Conservation (phyloP, 2,329 filamentous ascomycete genomes). For the Orbilia oligospora region DNA sequence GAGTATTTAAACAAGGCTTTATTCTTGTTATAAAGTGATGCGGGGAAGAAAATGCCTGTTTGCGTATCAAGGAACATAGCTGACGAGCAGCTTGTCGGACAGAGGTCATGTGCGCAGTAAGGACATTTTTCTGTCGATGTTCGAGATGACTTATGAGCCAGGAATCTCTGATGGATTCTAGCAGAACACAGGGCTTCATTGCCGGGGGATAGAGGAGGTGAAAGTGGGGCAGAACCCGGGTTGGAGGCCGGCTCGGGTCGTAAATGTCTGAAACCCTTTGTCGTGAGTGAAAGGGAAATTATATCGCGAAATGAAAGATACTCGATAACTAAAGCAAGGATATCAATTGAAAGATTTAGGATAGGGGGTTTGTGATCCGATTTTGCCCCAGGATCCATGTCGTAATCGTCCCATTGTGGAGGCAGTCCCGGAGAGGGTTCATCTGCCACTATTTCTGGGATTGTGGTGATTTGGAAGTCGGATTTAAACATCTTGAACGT, state of each 20-base stretch:
- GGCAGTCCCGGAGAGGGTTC: constrained; percentile 37
- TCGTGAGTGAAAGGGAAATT: constrained; percentile 52
- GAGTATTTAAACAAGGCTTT: constrained; percentile 48
- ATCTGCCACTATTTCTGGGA: constrained; percentile 34
- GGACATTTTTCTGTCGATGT: constrained; percentile 36
- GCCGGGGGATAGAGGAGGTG: constrained; percentile 47
- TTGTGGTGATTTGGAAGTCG: constrained; percentile 42
- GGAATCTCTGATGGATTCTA: constrained; percentile 54
- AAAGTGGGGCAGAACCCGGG: constrained; percentile 30
- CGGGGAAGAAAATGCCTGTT: constrained; percentile 55
- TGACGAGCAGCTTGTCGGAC: constrained; percentile 50
- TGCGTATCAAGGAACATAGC: constrained; percentile 50
- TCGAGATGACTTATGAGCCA: constrained; percentile 29
- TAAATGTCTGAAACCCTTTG: constrained; percentile 50
- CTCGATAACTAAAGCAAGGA: constrained; percentile 45
- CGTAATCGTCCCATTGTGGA: constrained; percentile 23
- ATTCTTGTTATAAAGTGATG: constrained; percentile 37
- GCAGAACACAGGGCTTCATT: constrained; percentile 48
- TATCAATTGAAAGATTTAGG: constrained; percentile 47
- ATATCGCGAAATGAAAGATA: constrained; percentile 46
- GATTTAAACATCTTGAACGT: constrained; percentile 42
- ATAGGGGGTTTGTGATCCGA: constrained; percentile 33
- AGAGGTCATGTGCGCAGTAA: constrained; percentile 41
- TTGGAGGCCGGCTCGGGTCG: constrained; percentile 32
- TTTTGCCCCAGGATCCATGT: constrained; percentile 34